Evolutionary conservation across 2,329 filamentous ascomycete genomes (phyloP).

Genomic region (Phialophora verrucosa): DNA sequence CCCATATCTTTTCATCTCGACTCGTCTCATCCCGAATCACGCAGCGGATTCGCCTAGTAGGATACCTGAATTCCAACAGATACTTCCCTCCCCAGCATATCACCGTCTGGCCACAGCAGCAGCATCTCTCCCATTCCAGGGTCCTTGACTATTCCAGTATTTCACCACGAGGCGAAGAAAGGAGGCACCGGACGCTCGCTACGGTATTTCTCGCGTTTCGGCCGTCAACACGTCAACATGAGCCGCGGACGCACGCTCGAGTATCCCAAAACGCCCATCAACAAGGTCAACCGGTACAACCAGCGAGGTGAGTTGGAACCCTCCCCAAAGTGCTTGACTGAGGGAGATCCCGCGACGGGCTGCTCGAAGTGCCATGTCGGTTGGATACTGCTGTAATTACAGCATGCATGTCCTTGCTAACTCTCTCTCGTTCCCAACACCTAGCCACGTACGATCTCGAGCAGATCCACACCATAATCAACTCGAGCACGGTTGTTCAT

Average conservation of each 20-base stretch:
- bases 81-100: too few relatives aligned
- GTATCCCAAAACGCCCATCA: constrained; percentile 68
- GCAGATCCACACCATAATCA: constrained; percentile 76
- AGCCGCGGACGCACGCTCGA: constrained; percentile 44
- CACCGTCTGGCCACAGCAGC: background rate
- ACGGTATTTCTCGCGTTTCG: background rate
- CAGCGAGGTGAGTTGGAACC: constrained; percentile 61
- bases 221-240: constrained; percentile 16
- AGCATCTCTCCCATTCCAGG: background rate
- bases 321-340: background rate
- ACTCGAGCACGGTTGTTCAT: constrained; percentile 73
- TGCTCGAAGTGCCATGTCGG: too few relatives aligned
- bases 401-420: background rate
- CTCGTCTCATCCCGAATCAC: too few relatives aligned
- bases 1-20: too few relatives aligned
- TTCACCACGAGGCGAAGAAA: too few relatives aligned
- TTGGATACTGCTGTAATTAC: too few relatives aligned
- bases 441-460: constrained; percentile 71
- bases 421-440: background rate
- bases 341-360: too few relatives aligned
- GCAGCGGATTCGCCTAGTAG: too few relatives aligned
- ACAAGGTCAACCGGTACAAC: constrained; percentile 71
- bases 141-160: too few relatives aligned
- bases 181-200: too few relatives aligned
- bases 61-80: too few relatives aligned